phyloP scores from a whole-genome alignment of 2,329 filamentous ascomycete species.

The Microsporum canis region DNA sequence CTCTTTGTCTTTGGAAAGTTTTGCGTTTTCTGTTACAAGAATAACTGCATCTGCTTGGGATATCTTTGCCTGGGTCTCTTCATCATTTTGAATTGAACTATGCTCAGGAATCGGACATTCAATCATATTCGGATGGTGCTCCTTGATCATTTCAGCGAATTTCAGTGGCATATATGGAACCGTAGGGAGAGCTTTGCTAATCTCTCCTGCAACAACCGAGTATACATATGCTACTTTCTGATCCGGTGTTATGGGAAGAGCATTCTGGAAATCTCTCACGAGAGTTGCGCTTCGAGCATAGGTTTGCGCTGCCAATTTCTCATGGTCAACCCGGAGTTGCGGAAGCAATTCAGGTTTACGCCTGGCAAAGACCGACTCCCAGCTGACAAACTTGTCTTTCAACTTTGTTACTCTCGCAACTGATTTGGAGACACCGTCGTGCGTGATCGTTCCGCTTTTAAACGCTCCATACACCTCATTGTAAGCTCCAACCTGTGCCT shows the following conservation, averaged over 20 bases:
- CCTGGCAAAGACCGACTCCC: conserved; percentile 21
- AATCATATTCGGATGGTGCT: background rate
- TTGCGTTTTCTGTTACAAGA: conserved; percentile 32
- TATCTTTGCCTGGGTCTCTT: conserved; percentile 21
- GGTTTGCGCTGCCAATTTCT: background rate
- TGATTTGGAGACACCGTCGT: conserved; percentile 26
- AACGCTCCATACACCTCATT: conserved; percentile 29
- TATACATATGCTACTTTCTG: background rate
- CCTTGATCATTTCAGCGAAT: background rate
- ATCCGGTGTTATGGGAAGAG: background rate
- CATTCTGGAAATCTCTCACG: background rate
- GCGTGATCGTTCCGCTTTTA: conserved; percentile 24
- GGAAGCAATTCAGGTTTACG: conserved; percentile 16
- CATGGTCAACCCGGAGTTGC: background rate
- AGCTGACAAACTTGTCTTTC: conserved; percentile 28
- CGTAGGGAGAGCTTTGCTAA: background rate
- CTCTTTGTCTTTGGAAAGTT: conserved; percentile 28
- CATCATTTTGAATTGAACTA: conserved; percentile 21
- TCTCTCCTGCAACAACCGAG: background rate
- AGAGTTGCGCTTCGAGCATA: background rate
- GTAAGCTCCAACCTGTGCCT: conserved; percentile 32
- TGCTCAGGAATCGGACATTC: conserved; percentile 11
- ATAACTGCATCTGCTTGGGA: conserved; percentile 31
- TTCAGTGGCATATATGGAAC: background rate
- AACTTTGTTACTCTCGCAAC: conserved; percentile 25